Conservation (phyloP, 2,329 filamentous ascomycete genomes). For the Capronia epimyces region DNA sequence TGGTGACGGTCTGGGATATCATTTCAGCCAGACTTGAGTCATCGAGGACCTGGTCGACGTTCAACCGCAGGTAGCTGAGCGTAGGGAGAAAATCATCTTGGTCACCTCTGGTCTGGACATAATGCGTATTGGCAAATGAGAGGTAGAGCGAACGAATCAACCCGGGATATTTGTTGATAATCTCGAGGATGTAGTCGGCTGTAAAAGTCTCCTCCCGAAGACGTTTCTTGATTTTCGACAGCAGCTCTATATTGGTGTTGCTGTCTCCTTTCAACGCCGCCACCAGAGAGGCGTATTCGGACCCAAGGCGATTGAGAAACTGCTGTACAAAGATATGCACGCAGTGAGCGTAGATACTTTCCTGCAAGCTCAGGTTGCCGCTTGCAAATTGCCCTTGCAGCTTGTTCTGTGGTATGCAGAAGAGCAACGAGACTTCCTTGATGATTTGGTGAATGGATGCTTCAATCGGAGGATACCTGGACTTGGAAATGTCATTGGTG, state of each 20-base stretch:
- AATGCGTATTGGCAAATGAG: constrained; percentile 83
- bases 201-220: constrained; percentile 96
- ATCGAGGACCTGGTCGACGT: constrained; percentile 68
- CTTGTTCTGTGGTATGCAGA: constrained; percentile 96
- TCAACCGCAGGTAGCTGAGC: constrained; percentile 60
- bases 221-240: constrained; percentile 92
- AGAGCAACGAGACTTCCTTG: constrained; percentile 93
- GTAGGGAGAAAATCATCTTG: constrained; percentile 66
- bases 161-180: constrained; percentile 83
- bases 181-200: constrained; percentile 94
- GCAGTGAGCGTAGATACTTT: constrained; percentile 95
- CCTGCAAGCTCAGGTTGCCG: constrained; percentile 83
- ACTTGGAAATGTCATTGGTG: constrained; percentile 50
- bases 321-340: constrained; percentile 97
- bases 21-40: constrained; percentile 67
- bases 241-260: constrained; percentile 75
- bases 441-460: constrained; percentile 97
- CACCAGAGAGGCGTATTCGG: constrained; percentile 83
- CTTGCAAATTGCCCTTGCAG: constrained; percentile 84
- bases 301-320: constrained; percentile 89
- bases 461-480: constrained; percentile 71
- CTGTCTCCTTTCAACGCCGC: constrained; percentile 75
- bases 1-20: constrained; percentile 73
- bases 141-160: constrained; percentile 85
- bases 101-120: constrained; percentile 60